Evolutionary conservation across 108 stramenopile genomes (phyloP).

Genomic region (Fistulifera solaris): DNA sequence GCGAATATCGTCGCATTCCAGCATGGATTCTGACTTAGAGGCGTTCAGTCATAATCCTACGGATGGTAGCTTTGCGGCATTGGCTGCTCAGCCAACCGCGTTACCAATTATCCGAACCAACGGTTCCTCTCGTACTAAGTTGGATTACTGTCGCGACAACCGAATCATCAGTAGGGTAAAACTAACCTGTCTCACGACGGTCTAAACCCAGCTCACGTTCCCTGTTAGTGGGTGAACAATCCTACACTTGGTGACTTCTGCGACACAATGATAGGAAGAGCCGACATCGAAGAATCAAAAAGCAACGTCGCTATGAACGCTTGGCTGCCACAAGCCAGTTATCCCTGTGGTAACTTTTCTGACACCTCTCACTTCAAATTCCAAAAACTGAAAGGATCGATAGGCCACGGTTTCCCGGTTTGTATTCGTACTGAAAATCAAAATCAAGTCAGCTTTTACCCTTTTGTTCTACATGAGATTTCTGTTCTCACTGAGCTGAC

Average conservation of each 20-base stretch:
- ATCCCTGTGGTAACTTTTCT: slow-evolving; percentile 99
- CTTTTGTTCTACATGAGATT: slow-evolving; percentile 89
- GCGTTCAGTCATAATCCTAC: slow-evolving; percentile 92
- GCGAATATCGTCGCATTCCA: slow-evolving; percentile 81
- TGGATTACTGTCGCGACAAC: slow-evolving; percentile 94
- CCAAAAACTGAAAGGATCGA: slow-evolving; percentile 93
- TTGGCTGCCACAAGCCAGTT: slow-evolving; percentile 95
- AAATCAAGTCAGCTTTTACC: slow-evolving; percentile 95
- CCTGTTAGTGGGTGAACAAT: slow-evolving; percentile 96
- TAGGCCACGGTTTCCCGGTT: slow-evolving; percentile 96
- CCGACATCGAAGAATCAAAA: slow-evolving; percentile 94
- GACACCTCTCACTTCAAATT: slow-evolving; percentile 96
- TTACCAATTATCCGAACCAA: slow-evolving; percentile 96
- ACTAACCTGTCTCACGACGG: slow-evolving; percentile 97
- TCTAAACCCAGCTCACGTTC: slow-evolving; percentile 97
- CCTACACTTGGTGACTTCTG: slow-evolving; percentile 95
- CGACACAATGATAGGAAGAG: slow-evolving; percentile 95
- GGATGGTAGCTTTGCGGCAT: slow-evolving; percentile 91
- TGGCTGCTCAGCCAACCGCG: slow-evolving; percentile 86
- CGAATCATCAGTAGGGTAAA: slow-evolving; percentile 87
- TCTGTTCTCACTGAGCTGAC: slow-evolving; percentile 95
- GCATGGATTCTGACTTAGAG: slow-evolving; percentile 95
- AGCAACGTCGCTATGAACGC: slow-evolving; percentile 83
- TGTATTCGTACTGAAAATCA: slow-evolving; percentile 94
- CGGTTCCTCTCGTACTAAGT: slow-evolving; percentile 98